Percentiles rank a stretch among this genome's conserved stretches.
These are phyloP conservation scores for Rhinocladiella mackenziei DNA, from an alignment of 2,329 filamentous ascomycete species.

Conservation along the genomic window DNA sequence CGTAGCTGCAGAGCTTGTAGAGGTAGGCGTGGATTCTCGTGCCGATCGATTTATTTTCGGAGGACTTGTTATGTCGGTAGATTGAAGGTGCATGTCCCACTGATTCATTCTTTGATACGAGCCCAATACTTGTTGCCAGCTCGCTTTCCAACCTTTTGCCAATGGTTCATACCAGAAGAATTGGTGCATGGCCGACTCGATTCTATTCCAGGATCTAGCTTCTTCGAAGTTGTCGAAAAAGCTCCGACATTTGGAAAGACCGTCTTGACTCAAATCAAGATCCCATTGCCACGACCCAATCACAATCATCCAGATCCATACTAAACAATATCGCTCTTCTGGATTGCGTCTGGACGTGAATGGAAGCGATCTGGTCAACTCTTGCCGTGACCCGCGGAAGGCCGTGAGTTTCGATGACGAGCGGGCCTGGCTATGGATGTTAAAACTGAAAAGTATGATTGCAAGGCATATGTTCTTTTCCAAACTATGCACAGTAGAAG, in stretches of 20 bases:
- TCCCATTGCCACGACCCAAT: slow-evolving; percentile 13
- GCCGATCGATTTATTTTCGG: not conserved
- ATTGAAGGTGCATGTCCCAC: not conserved
- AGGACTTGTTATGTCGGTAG: not conserved
- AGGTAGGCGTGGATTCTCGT: slow-evolving; percentile 1
- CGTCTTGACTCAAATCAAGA: not conserved
- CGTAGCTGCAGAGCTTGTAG: not conserved
- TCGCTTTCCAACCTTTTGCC: slow-evolving; percentile 3
- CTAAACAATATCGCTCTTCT: slow-evolving; percentile 11
- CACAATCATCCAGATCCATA: slow-evolving; percentile 20
- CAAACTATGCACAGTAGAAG: slow-evolving; percentile 16
- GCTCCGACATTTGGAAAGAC: not conserved
- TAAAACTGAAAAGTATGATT: slow-evolving; percentile 19
- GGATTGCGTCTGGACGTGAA: slow-evolving; percentile 2
- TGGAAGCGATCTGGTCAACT: slow-evolving; percentile 17
- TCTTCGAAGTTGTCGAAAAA: slow-evolving; percentile 16
- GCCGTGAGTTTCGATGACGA: slow-evolving; percentile 10
- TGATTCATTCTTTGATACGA: not conserved
- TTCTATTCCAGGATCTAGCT: slow-evolving; percentile 8
- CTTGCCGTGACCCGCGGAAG: slow-evolving; percentile 14
- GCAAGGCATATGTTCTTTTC: slow-evolving; percentile 19
- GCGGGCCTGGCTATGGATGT: slow-evolving; percentile 8
- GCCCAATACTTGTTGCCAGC: slow-evolving; percentile 11
- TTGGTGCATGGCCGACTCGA: slow-evolving; percentile 13
- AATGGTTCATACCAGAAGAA: slow-evolving; percentile 20